Base-by-base conservation (phyloP, 2,329 filamentous ascomycete genomes). In the Endoconidiophora laricicola region DNA sequence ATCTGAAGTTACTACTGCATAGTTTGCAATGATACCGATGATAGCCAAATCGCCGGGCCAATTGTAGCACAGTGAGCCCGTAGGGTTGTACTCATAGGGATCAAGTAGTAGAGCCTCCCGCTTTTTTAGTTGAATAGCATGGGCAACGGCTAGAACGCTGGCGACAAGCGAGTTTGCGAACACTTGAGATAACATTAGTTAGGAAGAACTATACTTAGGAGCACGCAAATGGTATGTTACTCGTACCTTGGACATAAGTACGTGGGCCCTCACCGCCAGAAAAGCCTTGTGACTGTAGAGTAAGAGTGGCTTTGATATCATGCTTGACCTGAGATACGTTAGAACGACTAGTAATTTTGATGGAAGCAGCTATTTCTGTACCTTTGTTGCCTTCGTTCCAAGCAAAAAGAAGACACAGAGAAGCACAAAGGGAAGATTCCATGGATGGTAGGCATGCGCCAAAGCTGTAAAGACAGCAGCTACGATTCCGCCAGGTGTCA, bases 381-480 rank as follows among this genome's bases (percentile, higher is more conserved):
- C 84, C 68, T 90, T 88, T 0, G 90, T 95, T 1, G 81, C 87
- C 47, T 79, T 71, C 1, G 83, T 94, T 1, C 87, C 91, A 3
- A 83, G 78, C 2, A 94, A 68, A 65, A 94, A 96, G 69, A 96
- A 96, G 36, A 87, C 75, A 46, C 76, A 74, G 2, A 96, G 72
- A 9, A 95, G 72, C 24, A 75, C 75, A 66, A 95, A 93, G n/a
- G 86, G 88, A n/a, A 88, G 69, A 54, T 84, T 85, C 81, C 86
- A 95, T 3, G 90, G 90, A 64, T 96, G 88, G n/a, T 88, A 67
- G 14, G 87, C 86, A 63, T 98, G 91, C 9, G 83, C 76, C 43
- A 74, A 63, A 3, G 86, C 88, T 3, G 88, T 94, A 41, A 82
- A 58, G 4, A 72, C 69, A 3, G 90, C 90, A 10, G 76, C 74